phyloP scores from a whole-genome alignment of 768 basidiomycete genomes.

The Amanita rubescens region DNA sequence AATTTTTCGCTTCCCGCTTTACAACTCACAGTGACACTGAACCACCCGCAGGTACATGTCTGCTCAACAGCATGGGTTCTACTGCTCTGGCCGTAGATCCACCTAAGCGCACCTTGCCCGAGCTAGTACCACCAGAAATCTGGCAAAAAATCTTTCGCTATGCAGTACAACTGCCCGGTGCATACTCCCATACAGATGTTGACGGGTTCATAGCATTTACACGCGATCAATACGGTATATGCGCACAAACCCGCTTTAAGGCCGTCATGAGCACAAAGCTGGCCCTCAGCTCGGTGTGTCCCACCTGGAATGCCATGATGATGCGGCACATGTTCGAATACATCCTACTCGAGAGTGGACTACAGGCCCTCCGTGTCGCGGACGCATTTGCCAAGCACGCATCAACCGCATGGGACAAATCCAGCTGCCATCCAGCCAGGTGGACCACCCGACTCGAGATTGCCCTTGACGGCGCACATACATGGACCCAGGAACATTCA shows the following conservation, averaged over 20 bases:
- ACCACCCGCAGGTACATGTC: not conserved
- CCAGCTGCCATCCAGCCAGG: slow-evolving; percentile 6
- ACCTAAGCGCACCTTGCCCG: not conserved
- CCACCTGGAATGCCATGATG: slow-evolving; percentile 14
- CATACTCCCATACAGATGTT: slow-evolving; percentile 14
- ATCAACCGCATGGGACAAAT: not conserved
- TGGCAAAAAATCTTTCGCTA: slow-evolving; percentile 20
- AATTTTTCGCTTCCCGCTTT: too few species aligned
- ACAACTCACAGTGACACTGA: too few species aligned
- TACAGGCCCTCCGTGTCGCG: slow-evolving; percentile 14
- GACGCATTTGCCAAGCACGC: slow-evolving; percentile 7
- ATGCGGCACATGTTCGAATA: slow-evolving; percentile 15
- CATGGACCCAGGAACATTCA: slow-evolving; percentile 15
- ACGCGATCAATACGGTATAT: slow-evolving; percentile 17
- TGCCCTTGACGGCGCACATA: slow-evolving; percentile 15
- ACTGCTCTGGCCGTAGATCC: not conserved
- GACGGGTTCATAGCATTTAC: slow-evolving; percentile 19
- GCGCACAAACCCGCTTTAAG: slow-evolving; percentile 12
- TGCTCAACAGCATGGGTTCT: not conserved
- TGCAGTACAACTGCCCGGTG: slow-evolving; percentile 18
- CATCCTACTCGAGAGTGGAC: slow-evolving; percentile 16
- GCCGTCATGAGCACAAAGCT: slow-evolving; percentile 15
- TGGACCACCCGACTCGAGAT: slow-evolving; percentile 21
- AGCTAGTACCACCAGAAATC: slow-evolving; percentile 19
- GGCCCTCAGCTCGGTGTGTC: slow-evolving; percentile 17